Base-by-base conservation (phyloP, 2,329 filamentous ascomycete species). In the Colletotrichum noveboracense region DNA sequence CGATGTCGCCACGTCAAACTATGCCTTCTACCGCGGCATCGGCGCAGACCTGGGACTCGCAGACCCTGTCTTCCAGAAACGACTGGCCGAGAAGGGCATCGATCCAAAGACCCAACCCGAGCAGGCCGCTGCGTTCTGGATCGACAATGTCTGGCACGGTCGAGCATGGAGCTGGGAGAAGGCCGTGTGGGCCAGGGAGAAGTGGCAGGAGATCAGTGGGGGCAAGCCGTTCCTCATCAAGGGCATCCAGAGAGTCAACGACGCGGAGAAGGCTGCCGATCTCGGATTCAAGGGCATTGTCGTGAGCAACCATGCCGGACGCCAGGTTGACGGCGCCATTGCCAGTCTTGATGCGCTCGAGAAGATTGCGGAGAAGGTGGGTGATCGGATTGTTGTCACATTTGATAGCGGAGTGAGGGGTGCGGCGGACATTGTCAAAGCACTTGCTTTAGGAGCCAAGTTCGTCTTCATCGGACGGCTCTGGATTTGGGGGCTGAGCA, bases 111-210 rank as follows among this genome's bases (percentile, higher is more conserved):
- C 30, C 18, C 61, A 73, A 66, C 86, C 87, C 2, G 88, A 91
- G 48, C 86, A 88, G 75, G 91, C 91, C 0, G 89, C 89, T 4
- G 88, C 89, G 0, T 87, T 90, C 76, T 93, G 91, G 91, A 93
- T 93, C 77, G 91, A 93, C 78, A 81, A 78, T 61, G 87, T 93
- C 62, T 93, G 91, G 91, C 91, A 93, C 81, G 91, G 91, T 0
- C 86, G 89, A 4, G 90, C 91, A 7, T 90, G 89, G 81, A 88
- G 85, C n/a, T 94, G 91, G 92, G 90, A 92, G 65, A 92, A 92
- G 78, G 87, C 92, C 28, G 87, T 87, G 5, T 93, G 91, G 90
- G 81, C 92, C 61, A 90, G 91, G 75, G 85, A 89, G 79, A 86
- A 89, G 60, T 93, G 91, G 91, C 91, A 89, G 80, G 83, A 87